Percentiles rank a stretch among this genome's conserved stretches.
These are phyloP conservation scores for Eucalyptus tenuipes DNA, from an alignment of 345 rosid genomes.

Conservation along the genomic window DNA sequence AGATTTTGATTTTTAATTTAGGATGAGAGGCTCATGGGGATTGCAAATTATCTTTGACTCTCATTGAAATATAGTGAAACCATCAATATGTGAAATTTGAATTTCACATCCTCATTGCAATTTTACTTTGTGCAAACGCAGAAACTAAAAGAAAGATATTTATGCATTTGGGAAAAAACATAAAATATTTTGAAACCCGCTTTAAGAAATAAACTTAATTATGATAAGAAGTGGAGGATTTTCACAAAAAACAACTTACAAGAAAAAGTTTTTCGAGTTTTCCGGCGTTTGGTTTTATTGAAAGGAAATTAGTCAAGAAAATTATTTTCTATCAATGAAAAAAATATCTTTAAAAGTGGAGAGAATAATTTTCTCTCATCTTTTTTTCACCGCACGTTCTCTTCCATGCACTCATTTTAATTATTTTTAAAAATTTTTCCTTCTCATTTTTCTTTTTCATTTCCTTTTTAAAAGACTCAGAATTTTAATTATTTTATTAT, in stretches of 20 bases:
- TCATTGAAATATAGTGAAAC: background rate
- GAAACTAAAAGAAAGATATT: background rate
- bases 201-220: background rate
- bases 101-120: background rate
- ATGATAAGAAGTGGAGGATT: background rate
- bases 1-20: background rate
- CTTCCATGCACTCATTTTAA: background rate
- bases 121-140: background rate
- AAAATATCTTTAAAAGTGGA: too few relatives aligned
- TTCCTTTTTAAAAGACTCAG: too few relatives aligned
- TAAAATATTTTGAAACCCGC: background rate
- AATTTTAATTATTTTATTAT: too few relatives aligned
- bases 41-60: background rate
- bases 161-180: background rate
- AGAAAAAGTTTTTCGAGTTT: background rate
- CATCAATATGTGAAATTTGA: background rate
- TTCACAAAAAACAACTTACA: background rate
- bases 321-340: background rate
- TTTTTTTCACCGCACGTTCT: too few relatives aligned
- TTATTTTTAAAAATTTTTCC: too few relatives aligned
- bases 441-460: too few relatives aligned
- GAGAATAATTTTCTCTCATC: background rate
- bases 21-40: background rate
- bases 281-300: rapidly evolving
- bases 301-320: too few relatives aligned